Percentiles rank a stretch among this genome's conserved stretches.
phyloP scores from a whole-genome alignment of 148 eudicot genomes.

The Rhododendron kiyosumense region DNA sequence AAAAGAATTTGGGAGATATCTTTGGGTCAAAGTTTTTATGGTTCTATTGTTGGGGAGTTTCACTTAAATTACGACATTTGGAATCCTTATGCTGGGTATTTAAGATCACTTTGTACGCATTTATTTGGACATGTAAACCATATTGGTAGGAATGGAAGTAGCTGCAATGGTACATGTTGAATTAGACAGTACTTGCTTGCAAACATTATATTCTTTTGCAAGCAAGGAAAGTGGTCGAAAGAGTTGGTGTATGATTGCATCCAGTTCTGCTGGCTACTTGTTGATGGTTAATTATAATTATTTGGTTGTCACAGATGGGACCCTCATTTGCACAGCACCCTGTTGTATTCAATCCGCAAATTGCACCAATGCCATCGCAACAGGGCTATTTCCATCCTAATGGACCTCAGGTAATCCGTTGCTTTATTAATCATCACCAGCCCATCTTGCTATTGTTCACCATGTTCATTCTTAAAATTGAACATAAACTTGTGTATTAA shows the following conservation, averaged over 20 bases:
- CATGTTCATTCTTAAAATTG: neutral
- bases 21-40: neutral
- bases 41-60: neutral
- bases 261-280: neutral
- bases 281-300: neutral
- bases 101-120: neutral
- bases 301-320: slow-evolving; percentile 51
- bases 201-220: neutral
- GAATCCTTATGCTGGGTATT: neutral
- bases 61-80: neutral
- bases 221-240: neutral
- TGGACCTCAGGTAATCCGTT: slow-evolving; percentile 67
- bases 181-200: neutral
- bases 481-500: neutral
- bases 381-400: slow-evolving; percentile 72
- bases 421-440: neutral
- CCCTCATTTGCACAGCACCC: slow-evolving; percentile 74
- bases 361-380: slow-evolving; percentile 60
- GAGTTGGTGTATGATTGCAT: neutral
- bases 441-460: neutral
- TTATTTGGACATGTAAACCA: neutral
- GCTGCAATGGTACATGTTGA: neutral
- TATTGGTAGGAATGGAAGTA: neutral
- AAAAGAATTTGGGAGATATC: neutral
- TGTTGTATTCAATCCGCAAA: slow-evolving; percentile 72